Evolutionary conservation across 352 stramenopile species (phyloP).

Genomic region (Phytophthora pluvialis): DNA sequence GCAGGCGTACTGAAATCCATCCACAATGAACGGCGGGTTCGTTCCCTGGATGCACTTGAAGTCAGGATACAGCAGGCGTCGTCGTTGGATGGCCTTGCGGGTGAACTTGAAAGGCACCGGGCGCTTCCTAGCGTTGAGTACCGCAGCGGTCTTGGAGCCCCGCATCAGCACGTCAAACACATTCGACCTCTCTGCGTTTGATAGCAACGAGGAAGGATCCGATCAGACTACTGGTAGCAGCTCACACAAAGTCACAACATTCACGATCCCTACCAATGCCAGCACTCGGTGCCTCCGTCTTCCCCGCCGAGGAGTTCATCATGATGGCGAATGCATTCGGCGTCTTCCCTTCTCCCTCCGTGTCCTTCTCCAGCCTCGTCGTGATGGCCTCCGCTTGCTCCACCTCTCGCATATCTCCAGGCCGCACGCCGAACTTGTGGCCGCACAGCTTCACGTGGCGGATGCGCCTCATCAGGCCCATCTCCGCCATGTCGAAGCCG

Average conservation of each 20-base stretch:
- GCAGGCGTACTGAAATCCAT: conserved; percentile 86
- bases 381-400: conserved; percentile 32
- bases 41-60: conserved; percentile 86
- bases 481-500: conserved; percentile 49
- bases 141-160: conserved; percentile 64
- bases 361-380: conserved; percentile 16
- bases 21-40: conserved; percentile 84
- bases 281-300: conserved; percentile 4
- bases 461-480: conserved; percentile 54
- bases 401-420: conserved; percentile 51
- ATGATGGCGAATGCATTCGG: conserved; percentile 66
- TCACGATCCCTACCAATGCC: conserved; percentile 18
- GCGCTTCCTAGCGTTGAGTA: conserved; percentile 43
- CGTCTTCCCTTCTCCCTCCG: neutral
- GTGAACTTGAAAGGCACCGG: conserved; percentile 42
- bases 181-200: conserved; percentile 46
- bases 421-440: conserved; percentile 66
- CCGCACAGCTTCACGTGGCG: conserved; percentile 84
- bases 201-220: conserved; percentile 9
- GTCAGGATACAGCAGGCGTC: conserved; percentile 56
- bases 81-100: conserved; percentile 28
- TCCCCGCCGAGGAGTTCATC: conserved; percentile 50
- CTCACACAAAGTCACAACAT: neutral
- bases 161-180: conserved; percentile 89
- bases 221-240: conserved; percentile 1